phyloP scores from a whole-genome alignment of 352 stramenopile species.

The Pythium utonaiense region DNA sequence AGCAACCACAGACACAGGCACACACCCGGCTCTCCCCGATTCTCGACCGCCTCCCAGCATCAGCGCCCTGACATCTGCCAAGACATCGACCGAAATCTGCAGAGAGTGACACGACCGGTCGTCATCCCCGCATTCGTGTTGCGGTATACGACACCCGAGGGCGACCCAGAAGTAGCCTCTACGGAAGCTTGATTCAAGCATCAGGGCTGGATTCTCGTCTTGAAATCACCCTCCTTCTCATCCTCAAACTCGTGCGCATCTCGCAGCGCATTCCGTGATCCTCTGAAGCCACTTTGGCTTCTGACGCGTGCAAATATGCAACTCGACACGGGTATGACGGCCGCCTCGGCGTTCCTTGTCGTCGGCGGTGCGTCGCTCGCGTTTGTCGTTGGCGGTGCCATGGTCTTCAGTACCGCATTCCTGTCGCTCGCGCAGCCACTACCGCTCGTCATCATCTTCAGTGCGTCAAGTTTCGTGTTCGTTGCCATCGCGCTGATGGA shows the following conservation, averaged over 20 bases:
- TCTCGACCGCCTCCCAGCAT: background rate
- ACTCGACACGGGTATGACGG: conserved; percentile 17
- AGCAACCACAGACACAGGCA: background rate
- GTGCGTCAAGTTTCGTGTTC: conserved; percentile 24
- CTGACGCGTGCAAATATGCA: background rate
- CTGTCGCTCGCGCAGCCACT: conserved; percentile 21
- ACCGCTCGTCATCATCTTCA: conserved; percentile 25
- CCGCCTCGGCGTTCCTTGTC: conserved; percentile 17
- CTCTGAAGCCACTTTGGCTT: too few relatives aligned
- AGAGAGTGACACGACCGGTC: background rate
- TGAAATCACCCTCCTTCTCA: too few relatives aligned
- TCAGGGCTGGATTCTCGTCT: too few relatives aligned
- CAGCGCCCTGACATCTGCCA: conserved; percentile 2
- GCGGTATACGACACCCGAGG: background rate
- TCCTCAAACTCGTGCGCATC: too few relatives aligned
- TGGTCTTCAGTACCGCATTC: conserved; percentile 28
- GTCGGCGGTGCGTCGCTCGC: conserved; percentile 13
- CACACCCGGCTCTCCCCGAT: background rate
- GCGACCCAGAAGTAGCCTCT: background rate
- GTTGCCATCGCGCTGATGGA: conserved; percentile 16
- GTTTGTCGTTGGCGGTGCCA: conserved; percentile 19
- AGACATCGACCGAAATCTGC: background rate
- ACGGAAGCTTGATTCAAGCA: background rate
- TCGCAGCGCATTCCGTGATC: too few relatives aligned
- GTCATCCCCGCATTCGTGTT: background rate